phyloP scores from a whole-genome alignment of 108 stramenopile species.

The Cyclotella atomus region DNA sequence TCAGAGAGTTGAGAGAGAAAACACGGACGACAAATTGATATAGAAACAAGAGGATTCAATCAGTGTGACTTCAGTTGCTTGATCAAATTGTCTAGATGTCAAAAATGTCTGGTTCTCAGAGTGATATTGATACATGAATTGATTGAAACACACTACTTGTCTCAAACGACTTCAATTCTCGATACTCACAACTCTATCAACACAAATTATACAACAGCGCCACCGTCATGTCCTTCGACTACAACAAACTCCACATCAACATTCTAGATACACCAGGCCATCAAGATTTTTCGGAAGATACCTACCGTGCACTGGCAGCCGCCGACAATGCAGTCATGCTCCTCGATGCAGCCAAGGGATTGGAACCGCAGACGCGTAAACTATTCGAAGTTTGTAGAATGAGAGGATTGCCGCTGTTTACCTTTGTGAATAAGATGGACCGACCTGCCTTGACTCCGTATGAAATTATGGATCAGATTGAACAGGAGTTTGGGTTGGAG shows the following conservation, averaged over 20 bases:
- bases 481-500: slow-evolving; percentile 91
- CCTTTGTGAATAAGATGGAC: slow-evolving; percentile 97
- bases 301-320: slow-evolving; percentile 93
- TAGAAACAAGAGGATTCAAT: no score
- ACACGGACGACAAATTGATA: no score
- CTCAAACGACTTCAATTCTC: not conserved
- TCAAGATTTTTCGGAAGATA: slow-evolving; percentile 95
- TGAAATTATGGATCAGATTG: slow-evolving; percentile 97
- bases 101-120: no score
- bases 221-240: slow-evolving; percentile 95
- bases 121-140: slow-evolving; percentile 2
- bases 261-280: slow-evolving; percentile 94
- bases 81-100: no score
- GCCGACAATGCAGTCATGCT: slow-evolving; percentile 97
- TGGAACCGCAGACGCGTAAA: slow-evolving; percentile 96
- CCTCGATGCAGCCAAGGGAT: slow-evolving; percentile 93
- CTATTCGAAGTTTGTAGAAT: slow-evolving; percentile 88
- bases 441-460: slow-evolving; percentile 89
- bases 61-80: no score
- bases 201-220: slow-evolving; percentile 2
- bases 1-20: no score
- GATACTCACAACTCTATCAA: not conserved
- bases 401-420: slow-evolving; percentile 76
- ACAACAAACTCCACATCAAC: slow-evolving; percentile 68
- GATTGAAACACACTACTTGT: no score